Percentiles rank a stretch among this genome's conserved stretches.
phyloP scores from a whole-genome alignment of 129 eudicot species.

The Saposhnikovia divaricata region DNA sequence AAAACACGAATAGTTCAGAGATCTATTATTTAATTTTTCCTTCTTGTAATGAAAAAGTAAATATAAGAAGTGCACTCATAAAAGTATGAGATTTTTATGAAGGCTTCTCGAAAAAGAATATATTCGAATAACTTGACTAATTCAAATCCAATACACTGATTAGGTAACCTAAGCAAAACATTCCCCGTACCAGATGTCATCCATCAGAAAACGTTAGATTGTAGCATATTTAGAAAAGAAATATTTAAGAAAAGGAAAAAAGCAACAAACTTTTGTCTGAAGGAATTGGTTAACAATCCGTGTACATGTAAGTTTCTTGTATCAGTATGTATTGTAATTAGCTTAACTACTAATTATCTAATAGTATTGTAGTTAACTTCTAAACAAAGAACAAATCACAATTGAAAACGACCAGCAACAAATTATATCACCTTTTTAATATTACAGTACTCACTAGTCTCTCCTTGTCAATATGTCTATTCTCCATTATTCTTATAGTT shows the following conservation, averaged over 20 bases:
- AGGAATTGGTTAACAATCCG: no score
- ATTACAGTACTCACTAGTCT: background rate
- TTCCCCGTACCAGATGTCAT: background rate
- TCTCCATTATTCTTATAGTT: background rate
- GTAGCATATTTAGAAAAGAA: background rate
- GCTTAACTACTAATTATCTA: no score
- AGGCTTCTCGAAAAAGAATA: background rate
- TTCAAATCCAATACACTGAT: background rate
- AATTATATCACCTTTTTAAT: background rate
- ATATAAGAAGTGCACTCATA: no score
- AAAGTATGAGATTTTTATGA: no score
- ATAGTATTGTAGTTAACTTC: no score
- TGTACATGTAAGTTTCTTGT: no score
- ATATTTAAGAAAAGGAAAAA: background rate
- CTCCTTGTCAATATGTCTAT: background rate
- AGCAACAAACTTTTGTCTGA: background rate
- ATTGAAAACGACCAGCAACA: background rate
- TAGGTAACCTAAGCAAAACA: background rate
- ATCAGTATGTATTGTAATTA: no score
- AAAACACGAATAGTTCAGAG: no score
- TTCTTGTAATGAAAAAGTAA: no score
- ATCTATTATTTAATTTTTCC: no score
- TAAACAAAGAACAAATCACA: no score
- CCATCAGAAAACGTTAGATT: background rate
- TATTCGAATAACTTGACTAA: background rate